Evolutionary conservation across 345 rosid genomes (phyloP), one percentile per base, ranked within the genome.

Genomic region (Barbarea vulgaris): DNA sequence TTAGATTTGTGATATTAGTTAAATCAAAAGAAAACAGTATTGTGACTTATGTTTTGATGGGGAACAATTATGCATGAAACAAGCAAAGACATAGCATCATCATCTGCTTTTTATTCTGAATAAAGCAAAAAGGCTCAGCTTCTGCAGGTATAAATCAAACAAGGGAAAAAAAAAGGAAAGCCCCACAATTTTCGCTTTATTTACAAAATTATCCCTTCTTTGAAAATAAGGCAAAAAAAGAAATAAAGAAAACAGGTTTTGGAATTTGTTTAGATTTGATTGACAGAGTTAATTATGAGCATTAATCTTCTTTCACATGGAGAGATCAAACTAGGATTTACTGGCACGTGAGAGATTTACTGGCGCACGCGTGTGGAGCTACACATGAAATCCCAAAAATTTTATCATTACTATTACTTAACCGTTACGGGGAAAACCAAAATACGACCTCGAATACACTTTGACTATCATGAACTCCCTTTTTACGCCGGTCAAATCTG

Each of bases 291-390:
- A 50, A 50, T 59, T 75, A 75, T 75, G 79, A 67, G 17, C 73
- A 75, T 75, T 67, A 58, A 67, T 67, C 73, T 48, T 57, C 61
- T 75, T 75, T 75, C 78, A 75, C 78, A 36, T 75, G 78, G 24
- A 67, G 60, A 18, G 13, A 39, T 36, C 3, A 13, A 41, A 4
- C 7, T 1, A 15, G 7, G 53, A 14, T 19, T 34, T 44, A 17
- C n/a, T 41, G 1, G 37, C 79, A 67, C 73, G 79, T 75, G 79
- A 67, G 73, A 67, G 73, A 57, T 19, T 58, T 21, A 67, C 44
- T 15, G 12, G 61, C 10, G 61, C 70, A 75, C 73, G 79, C 79
- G 68, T 67, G 73, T 75, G 73, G 48, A 6, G 33, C 11, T 4
- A 14, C 50, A 60, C 68, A 60, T n/a, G n/a, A 71, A 69, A 39